Conservation (phyloP, 2,329 filamentous ascomycete genomes). For the Rhynchosporium graminicola region DNA sequence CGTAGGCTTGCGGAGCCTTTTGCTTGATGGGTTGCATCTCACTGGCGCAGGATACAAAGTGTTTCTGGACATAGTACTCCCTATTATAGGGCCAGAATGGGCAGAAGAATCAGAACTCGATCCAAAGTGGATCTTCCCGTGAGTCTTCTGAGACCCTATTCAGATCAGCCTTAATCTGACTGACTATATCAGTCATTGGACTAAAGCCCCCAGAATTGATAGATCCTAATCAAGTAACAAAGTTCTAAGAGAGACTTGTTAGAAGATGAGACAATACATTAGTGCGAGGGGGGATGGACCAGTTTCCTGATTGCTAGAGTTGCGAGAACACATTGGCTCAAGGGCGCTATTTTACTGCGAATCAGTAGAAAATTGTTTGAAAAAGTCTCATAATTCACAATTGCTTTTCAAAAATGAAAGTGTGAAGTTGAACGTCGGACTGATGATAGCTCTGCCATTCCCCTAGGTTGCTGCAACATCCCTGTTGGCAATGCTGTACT, state of each 20-base stretch:
- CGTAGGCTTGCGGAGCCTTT: slow-evolving; percentile 27
- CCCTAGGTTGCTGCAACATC: slow-evolving; percentile 1
- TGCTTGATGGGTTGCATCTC: slow-evolving; percentile 39
- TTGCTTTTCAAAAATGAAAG: no score
- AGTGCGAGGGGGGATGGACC: not conserved
- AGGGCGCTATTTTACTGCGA: not conserved
- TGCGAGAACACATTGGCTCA: not conserved
- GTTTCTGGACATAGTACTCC: slow-evolving; percentile 33
- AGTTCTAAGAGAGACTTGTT: not conserved
- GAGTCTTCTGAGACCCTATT: slow-evolving; percentile 8
- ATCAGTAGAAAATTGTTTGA: not conserved
- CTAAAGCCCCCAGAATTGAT: slow-evolving; percentile 27
- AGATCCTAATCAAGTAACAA: slow-evolving; percentile 5
- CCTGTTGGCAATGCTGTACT: not conserved
- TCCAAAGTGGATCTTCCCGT: slow-evolving; percentile 37
- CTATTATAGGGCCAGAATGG: slow-evolving; percentile 33
- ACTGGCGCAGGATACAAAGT: slow-evolving; percentile 38
- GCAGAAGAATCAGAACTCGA: slow-evolving; percentile 25
- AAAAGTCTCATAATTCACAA: not conserved
- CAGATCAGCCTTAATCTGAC: not conserved
- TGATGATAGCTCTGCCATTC: not conserved
- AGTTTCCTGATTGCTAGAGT: not conserved
- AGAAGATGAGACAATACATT: not conserved
- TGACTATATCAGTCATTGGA: slow-evolving; percentile 27
- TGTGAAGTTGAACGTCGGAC: no score